phyloP scores from a whole-genome alignment of 768 basidiomycete genomes.

The Podaxis sp. region DNA sequence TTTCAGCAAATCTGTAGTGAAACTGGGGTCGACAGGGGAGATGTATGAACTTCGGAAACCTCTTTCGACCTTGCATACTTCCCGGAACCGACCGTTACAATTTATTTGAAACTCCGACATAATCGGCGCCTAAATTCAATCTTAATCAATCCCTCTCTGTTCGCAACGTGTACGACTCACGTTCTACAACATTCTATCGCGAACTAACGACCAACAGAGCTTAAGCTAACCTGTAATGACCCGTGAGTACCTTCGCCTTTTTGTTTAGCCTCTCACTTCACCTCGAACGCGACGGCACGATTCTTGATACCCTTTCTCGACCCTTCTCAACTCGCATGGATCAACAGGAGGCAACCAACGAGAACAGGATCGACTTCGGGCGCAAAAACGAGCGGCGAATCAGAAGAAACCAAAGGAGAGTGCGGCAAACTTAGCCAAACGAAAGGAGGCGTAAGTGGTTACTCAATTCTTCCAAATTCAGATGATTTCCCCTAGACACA shows the following conservation, averaged over 20 bases:
- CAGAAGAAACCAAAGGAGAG: slow-evolving; percentile 75
- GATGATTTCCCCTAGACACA: neutral
- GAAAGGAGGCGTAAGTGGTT: slow-evolving; percentile 70
- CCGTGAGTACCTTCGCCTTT: slow-evolving; percentile 37
- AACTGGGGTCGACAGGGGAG: too few relatives aligned
- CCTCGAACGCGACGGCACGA: slow-evolving; percentile 16
- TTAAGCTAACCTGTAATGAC: slow-evolving; percentile 39
- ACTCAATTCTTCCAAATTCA: slow-evolving; percentile 19
- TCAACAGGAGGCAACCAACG: slow-evolving; percentile 78
- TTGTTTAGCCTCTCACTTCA: slow-evolving; percentile 12
- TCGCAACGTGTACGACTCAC: slow-evolving; percentile 14
- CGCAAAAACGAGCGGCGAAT: slow-evolving; percentile 63
- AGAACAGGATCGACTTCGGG: slow-evolving; percentile 69
- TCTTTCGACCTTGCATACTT: neutral
- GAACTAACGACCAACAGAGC: neutral
- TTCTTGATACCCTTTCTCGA: slow-evolving; percentile 18
- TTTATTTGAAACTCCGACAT: slow-evolving; percentile 21
- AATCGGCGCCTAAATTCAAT: slow-evolving; percentile 22
- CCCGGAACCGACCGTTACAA: neutral
- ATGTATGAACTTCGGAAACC: too few relatives aligned
- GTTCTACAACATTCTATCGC: slow-evolving; percentile 6
- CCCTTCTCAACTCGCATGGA: slow-evolving; percentile 4
- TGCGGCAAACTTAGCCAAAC: slow-evolving; percentile 55
- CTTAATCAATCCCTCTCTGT: slow-evolving; percentile 7
- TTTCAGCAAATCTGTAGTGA: too few relatives aligned